Evolutionary conservation across 2,329 filamentous ascomycete genomes (phyloP), one percentile per base, ranked within the genome.

Genomic region (Verticillium albo-atrum): DNA sequence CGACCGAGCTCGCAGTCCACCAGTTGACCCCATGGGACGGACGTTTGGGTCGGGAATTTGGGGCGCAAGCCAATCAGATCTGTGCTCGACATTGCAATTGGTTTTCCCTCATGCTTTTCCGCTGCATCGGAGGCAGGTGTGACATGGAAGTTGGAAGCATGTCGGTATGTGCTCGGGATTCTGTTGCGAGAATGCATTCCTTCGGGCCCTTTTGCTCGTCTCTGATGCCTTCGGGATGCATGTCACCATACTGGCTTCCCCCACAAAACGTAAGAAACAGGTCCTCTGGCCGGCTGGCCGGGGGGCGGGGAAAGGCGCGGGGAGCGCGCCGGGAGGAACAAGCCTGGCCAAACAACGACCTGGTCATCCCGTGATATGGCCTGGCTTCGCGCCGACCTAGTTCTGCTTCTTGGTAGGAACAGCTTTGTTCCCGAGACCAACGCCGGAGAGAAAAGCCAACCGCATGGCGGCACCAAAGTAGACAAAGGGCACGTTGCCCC

Each of bases 401-500:
- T 60, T 34, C 34, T 52, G 35, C 60, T 67, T 68, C 60, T 62
- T 67, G 4, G n/a, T 32, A 14, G 26, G 27, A 26, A 34, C 55
- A 20, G 32, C 52, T 37, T 54, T 54, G 15, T 61, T 51, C 17
- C 71, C 68, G 62, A 87, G 61, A 1, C 87, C 87, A 34, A 89
- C 66, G 1, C 84, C 84, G 3, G 74, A 67, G 61, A 89, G 67
- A 62, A 89, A 90, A 7, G 82, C 82, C 4, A 84, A 69, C 54
- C 87, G 74, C 80, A 87, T 78, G 1, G 74, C 70, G 3, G 86
- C 87, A 3, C 88, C 87, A 4, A 84, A 72, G 69, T 91, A 91
- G 28, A 91, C 88, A 73, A 89, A 90, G 1, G 81, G 82, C 17
- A 91, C 80, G 67, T 89, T 90, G 1, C 88, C 89, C 79, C 81